Conservation (phyloP, 306 rosid species). For the Acacia confusa region DNA sequence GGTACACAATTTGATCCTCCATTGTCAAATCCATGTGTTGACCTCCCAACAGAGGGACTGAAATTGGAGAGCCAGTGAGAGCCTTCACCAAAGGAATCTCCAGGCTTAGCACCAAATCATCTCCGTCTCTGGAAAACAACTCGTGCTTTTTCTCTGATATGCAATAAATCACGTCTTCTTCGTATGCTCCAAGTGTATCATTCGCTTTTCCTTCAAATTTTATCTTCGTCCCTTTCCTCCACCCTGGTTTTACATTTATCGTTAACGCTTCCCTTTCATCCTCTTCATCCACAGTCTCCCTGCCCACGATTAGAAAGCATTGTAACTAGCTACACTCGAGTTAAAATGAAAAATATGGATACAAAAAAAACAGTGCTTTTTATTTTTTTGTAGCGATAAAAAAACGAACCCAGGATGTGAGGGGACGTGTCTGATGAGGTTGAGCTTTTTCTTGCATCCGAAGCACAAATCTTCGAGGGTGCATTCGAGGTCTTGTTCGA, state of each 20-base stretch:
- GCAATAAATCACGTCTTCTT: slow-evolving; percentile 56
- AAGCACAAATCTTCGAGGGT: slow-evolving; percentile 81
- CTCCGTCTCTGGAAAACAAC: slow-evolving; percentile 67
- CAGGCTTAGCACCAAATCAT: slow-evolving; percentile 62
- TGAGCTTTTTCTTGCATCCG: slow-evolving; percentile 77
- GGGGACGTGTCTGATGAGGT: slow-evolving; percentile 59
- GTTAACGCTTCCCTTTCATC: slow-evolving; percentile 74
- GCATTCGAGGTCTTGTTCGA: slow-evolving; percentile 74
- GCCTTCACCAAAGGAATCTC: slow-evolving; percentile 69
- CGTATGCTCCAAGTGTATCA: slow-evolving; percentile 42
- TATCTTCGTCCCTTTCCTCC: slow-evolving; percentile 83
- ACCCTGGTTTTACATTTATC: slow-evolving; percentile 79
- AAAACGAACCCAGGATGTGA: slow-evolving; percentile 55
- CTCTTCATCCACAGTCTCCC: slow-evolving; percentile 57
- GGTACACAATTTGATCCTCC: slow-evolving; percentile 49
- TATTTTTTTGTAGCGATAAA: too few relatives aligned
- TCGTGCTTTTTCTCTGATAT: slow-evolving; percentile 64
- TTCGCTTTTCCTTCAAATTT: slow-evolving; percentile 80
- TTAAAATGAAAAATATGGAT: too few relatives aligned
- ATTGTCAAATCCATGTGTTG: slow-evolving; percentile 46
- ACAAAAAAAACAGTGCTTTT: too few relatives aligned
- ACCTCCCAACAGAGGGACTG: slow-evolving; percentile 72
- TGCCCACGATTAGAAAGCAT: slow-evolving; percentile 3
- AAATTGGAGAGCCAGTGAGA: slow-evolving; percentile 59
- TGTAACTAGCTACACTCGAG: neutral